Base-by-base conservation (phyloP, 495 filamentous ascomycete species). In the Glonium stellatum region DNA sequence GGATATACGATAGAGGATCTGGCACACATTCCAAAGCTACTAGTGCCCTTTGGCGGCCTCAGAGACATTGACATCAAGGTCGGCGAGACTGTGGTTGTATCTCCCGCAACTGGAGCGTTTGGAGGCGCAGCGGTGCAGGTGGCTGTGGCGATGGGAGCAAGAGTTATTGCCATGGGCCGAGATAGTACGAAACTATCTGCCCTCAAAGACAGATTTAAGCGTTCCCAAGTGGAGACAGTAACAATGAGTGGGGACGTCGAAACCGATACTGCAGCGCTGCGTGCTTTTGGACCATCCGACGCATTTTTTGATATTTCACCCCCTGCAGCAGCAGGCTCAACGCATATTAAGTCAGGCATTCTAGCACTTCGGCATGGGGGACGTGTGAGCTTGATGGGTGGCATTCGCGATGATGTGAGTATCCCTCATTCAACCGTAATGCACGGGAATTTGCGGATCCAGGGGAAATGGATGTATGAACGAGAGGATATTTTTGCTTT, bases 101-200 rank as follows among this genome's bases (percentile, higher is more conserved):
- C 27, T 3, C 27, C 27, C 3, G 27, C 27, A 2, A 31, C 27
- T 2, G 27, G 27, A 3, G 27, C 27, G 2, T 31, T 3, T 6
- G 6, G 27, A 3, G 27, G 27, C 6, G 27, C 27, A 31, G 27
- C 27, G 3, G 27, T 31, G 3, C 3, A 31, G 6, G 27, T 31
- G 27, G 27, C 27, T 6, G 2, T 6, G 2, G 6, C 27, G 27
- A 6, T 31, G 27, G 27, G 27, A 6, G 27, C 27, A 3, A n/a
- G n/a, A n/a, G n/a, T n/a, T n/a, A n/a, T n/a, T n/a, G n/a, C n/a
- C 36, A 15, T 39, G 36, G 36, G 36, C 8, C 69, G 78, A 11
- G 69, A 82, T 47, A 70, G n/a, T n/a, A n/a, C 71, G 0, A 71
- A 66, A 6, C 78, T 66, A 66, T 78, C 76, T 0, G 76, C 80